Conservation (phyloP, 2,329 filamentous ascomycete genomes). For the Sporothrix brunneoviolacea region DNA sequence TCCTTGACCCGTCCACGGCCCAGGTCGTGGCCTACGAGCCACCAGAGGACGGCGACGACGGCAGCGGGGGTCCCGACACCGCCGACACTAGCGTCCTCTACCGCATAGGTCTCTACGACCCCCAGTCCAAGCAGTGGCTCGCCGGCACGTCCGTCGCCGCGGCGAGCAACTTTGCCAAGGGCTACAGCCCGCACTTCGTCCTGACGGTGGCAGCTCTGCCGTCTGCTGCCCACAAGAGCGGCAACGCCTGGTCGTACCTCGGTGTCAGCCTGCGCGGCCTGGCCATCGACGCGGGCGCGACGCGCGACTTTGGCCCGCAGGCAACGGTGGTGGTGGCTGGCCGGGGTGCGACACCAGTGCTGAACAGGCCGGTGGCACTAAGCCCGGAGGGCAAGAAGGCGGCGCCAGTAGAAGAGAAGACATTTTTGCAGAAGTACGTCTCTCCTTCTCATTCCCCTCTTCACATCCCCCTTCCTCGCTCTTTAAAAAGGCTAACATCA, state of each 20-base stretch:
- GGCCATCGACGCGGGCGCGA: conserved; percentile 55
- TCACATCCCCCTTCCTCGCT: too few relatives aligned
- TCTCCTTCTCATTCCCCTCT: background rate
- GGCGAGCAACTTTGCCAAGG: conserved; percentile 53
- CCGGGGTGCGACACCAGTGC: conserved; percentile 47
- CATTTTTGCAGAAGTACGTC: conserved; percentile 54
- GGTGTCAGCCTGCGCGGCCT: conserved; percentile 50
- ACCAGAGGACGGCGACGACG: conserved; percentile 33
- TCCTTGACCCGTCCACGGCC: conserved; percentile 32
- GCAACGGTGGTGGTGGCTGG: conserved; percentile 42
- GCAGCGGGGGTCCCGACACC: conserved; percentile 29
- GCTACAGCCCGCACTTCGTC: conserved; percentile 51
- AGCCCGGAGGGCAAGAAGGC: conserved; percentile 53
- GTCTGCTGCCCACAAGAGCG: too few relatives aligned
- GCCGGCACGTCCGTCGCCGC: conserved; percentile 51
- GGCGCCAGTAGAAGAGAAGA: conserved; percentile 50
- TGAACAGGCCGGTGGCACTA: conserved; percentile 60
- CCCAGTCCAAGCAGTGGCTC: conserved; percentile 39
- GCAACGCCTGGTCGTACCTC: conserved; percentile 31
- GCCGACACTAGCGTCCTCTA: conserved; percentile 42
- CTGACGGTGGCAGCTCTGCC: conserved; percentile 42
- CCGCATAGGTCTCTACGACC: conserved; percentile 53
- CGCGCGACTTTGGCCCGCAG: conserved; percentile 58
- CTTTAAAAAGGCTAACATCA: conserved; percentile 6
- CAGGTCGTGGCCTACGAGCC: conserved; percentile 49